Conservation (phyloP, 768 basidiomycete genomes). For the Phlebiopsis flavidoalba region DNA sequence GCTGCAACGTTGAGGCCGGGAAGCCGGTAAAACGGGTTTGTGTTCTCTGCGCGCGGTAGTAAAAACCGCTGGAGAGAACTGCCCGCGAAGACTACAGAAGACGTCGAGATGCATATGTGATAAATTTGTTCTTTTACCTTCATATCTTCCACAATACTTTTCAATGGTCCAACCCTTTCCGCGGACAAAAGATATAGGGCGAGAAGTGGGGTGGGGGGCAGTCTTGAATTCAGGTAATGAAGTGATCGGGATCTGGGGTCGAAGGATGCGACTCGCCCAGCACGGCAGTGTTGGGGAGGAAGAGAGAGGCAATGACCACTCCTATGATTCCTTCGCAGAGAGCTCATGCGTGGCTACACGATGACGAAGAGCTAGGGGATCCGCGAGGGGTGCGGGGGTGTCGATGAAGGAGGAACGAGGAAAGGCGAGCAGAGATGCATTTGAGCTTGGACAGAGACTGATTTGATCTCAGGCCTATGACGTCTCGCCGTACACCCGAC, state of each 20-base stretch:
- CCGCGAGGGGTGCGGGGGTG: not conserved
- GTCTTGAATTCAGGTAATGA: conserved; percentile 16
- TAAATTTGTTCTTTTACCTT: conserved; percentile 48
- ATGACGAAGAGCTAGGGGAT: conserved; percentile 1
- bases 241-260: conserved; percentile 34
- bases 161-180: conserved; percentile 37
- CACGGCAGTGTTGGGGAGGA: conserved; percentile 71
- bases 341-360: conserved; percentile 48
- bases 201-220: conserved; percentile 6
- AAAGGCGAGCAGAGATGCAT: not conserved
- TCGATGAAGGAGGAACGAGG: not conserved
- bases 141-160: conserved; percentile 78
- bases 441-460: not conserved
- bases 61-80: conserved; percentile 37
- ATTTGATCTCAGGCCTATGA: conserved; percentile 6
- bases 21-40: conserved; percentile 54
- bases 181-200: conserved; percentile 11
- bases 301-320: conserved; percentile 80
- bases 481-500: not conserved
- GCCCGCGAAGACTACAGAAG: conserved; percentile 30
- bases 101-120: not conserved
- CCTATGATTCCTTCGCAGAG: conserved; percentile 68
- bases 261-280: conserved; percentile 51
- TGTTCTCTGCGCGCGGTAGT: conserved; percentile 36
- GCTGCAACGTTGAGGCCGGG: conserved; percentile 16